Conservation (phyloP, 2,329 filamentous ascomycete genomes). For the Pseudocercospora ulei region DNA sequence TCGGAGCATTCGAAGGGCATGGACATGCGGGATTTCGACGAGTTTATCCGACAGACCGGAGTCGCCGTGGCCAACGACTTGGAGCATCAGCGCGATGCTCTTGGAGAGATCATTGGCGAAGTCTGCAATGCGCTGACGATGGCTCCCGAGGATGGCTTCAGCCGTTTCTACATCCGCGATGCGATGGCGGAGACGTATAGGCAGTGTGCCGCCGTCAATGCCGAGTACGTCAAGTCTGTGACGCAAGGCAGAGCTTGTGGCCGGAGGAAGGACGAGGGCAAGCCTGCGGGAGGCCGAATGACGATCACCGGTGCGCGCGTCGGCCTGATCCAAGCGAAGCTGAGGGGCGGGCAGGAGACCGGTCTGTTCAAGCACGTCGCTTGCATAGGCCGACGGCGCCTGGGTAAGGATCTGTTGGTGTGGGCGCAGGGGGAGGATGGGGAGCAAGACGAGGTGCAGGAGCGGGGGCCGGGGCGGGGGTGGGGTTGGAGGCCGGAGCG, state of each 20-base stretch:
- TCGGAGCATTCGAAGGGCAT: slow-evolving; percentile 7
- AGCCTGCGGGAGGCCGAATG: neutral
- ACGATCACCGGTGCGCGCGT: neutral
- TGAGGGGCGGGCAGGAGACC: neutral
- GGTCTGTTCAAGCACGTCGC: neutral
- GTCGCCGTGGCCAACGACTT: slow-evolving; percentile 1
- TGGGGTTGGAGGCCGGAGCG: neutral
- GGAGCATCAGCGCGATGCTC: neutral
- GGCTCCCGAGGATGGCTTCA: neutral
- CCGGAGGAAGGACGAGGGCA: slow-evolving; percentile 1
- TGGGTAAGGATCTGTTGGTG: neutral
- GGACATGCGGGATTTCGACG: neutral
- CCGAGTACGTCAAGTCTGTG: neutral
- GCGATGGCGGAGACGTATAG: slow-evolving; percentile 1
- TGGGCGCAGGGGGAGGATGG: neutral
- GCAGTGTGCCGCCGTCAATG: neutral
- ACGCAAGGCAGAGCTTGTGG: neutral
- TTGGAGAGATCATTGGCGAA: neutral
- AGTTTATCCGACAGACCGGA: neutral
- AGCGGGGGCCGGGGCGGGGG: neutral
- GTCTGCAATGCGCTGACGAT: neutral
- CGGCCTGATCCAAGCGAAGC: slow-evolving; percentile 1
- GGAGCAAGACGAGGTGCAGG: neutral
- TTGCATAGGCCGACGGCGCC: neutral
- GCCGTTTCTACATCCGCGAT: neutral